Evolutionary conservation across 176 grass and related monocot genomes (phyloP), one percentile per base, ranked within the genome.

Genomic region (Thalia dealbata): DNA sequence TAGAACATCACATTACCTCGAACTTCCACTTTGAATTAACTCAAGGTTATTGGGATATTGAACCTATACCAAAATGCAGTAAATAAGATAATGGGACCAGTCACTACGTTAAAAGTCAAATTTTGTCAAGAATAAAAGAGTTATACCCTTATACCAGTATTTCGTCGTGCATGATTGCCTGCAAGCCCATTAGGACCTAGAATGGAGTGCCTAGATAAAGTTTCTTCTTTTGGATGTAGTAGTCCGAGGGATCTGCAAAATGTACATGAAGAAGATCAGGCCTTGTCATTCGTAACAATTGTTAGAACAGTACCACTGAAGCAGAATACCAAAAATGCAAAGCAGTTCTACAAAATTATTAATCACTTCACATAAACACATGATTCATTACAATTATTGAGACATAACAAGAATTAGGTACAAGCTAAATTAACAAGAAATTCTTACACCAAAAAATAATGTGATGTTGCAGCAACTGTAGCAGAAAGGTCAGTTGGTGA

Each of bases 151-250:
- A 91, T 84, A 83, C 72, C 85, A 84, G 87, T 73, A 80, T 91
- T 79, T 65, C 87, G 90, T 60, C 73, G 81, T 75, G 59, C 82
- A 87, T 85, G 86, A 77, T 84, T 79, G 62, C 85, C 83, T 46
- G 81, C 81, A 59, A 99, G 87, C 63, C 95, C 95, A 79, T 99
- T 92, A 73, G 90, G 85, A 63, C 95, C 95, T 81, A 99, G 88
- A 91, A 99, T 99, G 55, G 95, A 91, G 72, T 99, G 95, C 75
- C 95, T 99, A 58, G 90, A 91, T 67, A 99, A 81, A 68, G 95
- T 91, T 93, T 99, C 95, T 87, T 99, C 87, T 71, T 91, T 99
- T 73, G 95, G 90, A 81, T 77, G 75, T 69, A 85, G 87, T n/a
- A 91, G 35, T 78, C 83, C 88, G 58, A 84, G 71, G 78, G 82